Conservation (phyloP, 2,329 filamentous ascomycete species). For the Magnaporthiopsis rhizophila region DNA sequence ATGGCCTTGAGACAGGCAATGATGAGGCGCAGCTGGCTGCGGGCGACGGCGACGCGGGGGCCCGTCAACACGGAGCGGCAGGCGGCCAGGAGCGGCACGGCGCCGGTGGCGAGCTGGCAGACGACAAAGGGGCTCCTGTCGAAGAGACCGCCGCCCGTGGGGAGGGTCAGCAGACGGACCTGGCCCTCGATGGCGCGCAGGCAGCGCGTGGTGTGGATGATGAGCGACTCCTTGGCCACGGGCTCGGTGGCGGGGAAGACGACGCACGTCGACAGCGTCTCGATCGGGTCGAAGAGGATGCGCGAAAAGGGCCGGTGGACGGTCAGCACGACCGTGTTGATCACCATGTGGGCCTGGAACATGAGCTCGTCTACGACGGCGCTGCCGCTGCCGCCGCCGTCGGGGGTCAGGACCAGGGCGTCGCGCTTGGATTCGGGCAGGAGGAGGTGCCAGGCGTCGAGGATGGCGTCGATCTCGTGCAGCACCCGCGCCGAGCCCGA, state of each 20-base stretch:
- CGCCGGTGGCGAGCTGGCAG: conserved; percentile 32
- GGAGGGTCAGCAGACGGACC: conserved; percentile 28
- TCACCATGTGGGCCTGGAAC: conserved; percentile 20
- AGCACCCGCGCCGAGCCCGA: conserved; percentile 22
- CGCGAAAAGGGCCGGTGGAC: conserved; percentile 32
- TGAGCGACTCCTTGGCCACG: conserved; percentile 17
- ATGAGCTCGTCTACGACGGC: conserved; percentile 20
- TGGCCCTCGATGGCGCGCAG: conserved; percentile 29
- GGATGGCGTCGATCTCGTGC: conserved; percentile 25
- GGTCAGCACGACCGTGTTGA: conserved; percentile 19
- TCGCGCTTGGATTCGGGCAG: conserved; percentile 11
- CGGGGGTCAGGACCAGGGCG: conserved; percentile 19
- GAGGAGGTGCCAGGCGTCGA: conserved; percentile 27
- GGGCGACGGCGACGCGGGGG: conserved; percentile 24
- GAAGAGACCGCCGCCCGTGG: conserved; percentile 16
- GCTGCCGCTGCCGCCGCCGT: conserved; percentile 12
- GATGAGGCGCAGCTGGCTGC: conserved; percentile 32
- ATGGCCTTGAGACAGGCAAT: conserved; percentile 31
- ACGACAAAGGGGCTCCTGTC: conserved; percentile 30
- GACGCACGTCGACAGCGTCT: conserved; percentile 30
- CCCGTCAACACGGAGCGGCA: conserved; percentile 27
- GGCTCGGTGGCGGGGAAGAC: conserved; percentile 13
- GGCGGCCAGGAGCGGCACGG: conserved; percentile 27
- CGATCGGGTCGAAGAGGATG: conserved; percentile 28
- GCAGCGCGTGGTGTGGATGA: conserved; percentile 31